Conservation (phyloP, 257 asterid genomes). For the Marsdenia floribunda region DNA sequence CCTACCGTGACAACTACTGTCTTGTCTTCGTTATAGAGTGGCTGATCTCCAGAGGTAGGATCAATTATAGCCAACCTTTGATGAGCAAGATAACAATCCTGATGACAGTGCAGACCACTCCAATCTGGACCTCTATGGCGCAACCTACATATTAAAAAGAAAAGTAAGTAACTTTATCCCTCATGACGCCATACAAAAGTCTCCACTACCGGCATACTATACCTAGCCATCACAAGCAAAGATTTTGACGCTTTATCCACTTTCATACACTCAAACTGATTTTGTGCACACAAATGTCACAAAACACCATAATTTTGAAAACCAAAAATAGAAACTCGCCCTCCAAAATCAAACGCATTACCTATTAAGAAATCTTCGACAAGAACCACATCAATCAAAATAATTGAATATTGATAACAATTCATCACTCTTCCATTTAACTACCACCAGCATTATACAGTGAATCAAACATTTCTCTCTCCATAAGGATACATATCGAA, state of each 20-base stretch:
- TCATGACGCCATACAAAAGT: not conserved
- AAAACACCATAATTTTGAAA: not conserved
- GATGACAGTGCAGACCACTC: conserved; percentile 90
- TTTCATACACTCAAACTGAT: not conserved
- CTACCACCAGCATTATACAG: not conserved
- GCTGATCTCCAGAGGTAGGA: conserved; percentile 98
- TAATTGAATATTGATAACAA: not conserved
- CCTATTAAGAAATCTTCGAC: not conserved
- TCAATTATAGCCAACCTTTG: conserved; percentile 91
- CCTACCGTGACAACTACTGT: conserved; percentile 84
- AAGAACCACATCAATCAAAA: not conserved
- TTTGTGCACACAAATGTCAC: not conserved
- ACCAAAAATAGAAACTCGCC: not conserved
- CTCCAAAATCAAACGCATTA: not conserved
- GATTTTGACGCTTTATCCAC: not conserved
- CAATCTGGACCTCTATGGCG: conserved; percentile 99
- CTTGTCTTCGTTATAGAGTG: conserved; percentile 93
- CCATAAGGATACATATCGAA: not conserved
- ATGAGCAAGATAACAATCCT: conserved; percentile 87
- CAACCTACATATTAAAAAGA: conserved; percentile 48
- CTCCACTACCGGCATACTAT: not conserved
- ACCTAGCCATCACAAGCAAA: not conserved
- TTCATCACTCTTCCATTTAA: not conserved
- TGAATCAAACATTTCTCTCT: not conserved
- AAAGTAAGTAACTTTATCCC: conserved; percentile 10